phyloP scores from a whole-genome alignment of 2,329 filamentous ascomycete genomes.

The Trichoderma breve region DNA sequence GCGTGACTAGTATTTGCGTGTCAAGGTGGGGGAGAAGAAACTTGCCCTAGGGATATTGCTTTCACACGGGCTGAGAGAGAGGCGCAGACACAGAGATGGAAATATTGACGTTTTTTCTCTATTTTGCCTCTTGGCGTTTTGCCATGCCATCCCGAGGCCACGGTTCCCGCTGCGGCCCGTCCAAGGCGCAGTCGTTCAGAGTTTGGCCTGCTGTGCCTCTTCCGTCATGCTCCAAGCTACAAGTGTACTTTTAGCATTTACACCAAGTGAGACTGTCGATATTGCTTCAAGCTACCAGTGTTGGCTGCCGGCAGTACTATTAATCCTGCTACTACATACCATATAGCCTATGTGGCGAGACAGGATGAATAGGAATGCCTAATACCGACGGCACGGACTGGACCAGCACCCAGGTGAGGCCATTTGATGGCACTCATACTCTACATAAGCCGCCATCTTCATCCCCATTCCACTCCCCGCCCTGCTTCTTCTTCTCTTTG shows the following conservation, averaged over 20 bases:
- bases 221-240: not conserved
- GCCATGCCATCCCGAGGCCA: not conserved
- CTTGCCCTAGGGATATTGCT: not conserved
- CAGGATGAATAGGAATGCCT: not conserved
- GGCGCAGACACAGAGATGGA: not conserved
- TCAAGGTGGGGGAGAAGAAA: not conserved
- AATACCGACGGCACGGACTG: not conserved
- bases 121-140: not conserved
- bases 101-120: not conserved
- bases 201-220: not conserved
- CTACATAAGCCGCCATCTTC: not conserved
- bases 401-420: not conserved
- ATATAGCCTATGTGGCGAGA: not conserved
- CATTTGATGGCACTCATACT: not conserved
- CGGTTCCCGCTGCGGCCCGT: conserved; percentile 16
- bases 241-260: not conserved
- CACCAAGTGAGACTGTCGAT: not conserved
- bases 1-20: not conserved
- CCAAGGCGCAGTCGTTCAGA: conserved; percentile 2
- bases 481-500: not conserved
- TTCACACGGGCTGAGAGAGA: not conserved
- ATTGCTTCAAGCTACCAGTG: not conserved
- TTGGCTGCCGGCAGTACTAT: not conserved
- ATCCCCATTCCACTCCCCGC: not conserved
- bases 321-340: too few species aligned